Percentiles rank a stretch among this genome's conserved stretches.
Conservation (phyloP, 495 filamentous ascomycete species). For the Delitschia confertaspora region DNA sequence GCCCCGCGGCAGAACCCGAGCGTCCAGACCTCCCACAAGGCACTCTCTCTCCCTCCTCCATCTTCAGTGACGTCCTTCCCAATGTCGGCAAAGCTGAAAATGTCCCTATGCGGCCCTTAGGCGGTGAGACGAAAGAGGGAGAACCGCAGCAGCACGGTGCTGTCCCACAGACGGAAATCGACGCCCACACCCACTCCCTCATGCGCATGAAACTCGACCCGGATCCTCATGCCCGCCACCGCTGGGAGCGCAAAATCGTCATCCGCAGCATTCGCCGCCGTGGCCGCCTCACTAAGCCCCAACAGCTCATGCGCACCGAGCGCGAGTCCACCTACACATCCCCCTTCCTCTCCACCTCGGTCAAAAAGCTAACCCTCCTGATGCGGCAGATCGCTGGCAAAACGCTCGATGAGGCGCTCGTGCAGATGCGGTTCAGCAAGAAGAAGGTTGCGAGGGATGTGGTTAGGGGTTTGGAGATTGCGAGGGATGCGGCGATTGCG, state of each 20-base stretch:
- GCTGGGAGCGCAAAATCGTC: slow-evolving; percentile 78
- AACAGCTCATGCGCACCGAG: slow-evolving; percentile 64
- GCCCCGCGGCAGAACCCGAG: neutral
- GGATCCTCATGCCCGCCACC: slow-evolving; percentile 50
- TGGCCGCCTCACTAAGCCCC: slow-evolving; percentile 54
- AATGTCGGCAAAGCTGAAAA: neutral
- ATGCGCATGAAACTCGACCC: slow-evolving; percentile 57
- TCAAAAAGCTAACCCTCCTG: slow-evolving; percentile 80
- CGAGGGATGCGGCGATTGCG: slow-evolving; percentile 68
- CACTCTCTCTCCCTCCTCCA: slow-evolving; percentile 42
- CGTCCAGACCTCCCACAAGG: slow-evolving; percentile 20
- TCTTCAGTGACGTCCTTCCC: slow-evolving; percentile 48
- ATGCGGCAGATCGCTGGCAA: slow-evolving; percentile 85
- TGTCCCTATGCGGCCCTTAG: neutral
- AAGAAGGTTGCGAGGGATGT: slow-evolving; percentile 87
- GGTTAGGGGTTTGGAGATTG: slow-evolving; percentile 61
- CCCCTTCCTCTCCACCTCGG: slow-evolving; percentile 61
- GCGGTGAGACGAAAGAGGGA: too few relatives aligned
- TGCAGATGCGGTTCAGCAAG: slow-evolving; percentile 91
- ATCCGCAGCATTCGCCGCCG: slow-evolving; percentile 58
- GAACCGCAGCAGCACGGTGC: too few relatives aligned
- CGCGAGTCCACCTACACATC: slow-evolving; percentile 55
- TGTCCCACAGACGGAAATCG: slow-evolving; percentile 5
- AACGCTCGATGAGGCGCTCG: slow-evolving; percentile 80
- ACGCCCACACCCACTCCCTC: too few relatives aligned